Conservation (phyloP, 495 filamentous ascomycete genomes). For the Talaromyces adpressus region DNA sequence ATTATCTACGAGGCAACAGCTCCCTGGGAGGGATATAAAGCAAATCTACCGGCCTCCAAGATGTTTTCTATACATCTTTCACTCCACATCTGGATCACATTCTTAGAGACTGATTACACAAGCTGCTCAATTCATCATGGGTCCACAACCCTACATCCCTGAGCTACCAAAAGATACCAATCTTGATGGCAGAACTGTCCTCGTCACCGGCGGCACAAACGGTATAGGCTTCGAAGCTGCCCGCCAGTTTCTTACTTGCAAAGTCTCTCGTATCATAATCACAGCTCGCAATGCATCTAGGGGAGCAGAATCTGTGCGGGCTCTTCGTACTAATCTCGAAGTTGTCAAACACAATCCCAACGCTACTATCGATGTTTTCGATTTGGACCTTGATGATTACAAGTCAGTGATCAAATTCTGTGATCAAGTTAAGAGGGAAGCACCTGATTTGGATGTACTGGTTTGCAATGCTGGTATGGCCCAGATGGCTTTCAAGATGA, state of each 20-base stretch:
- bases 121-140: neutral
- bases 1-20: neutral
- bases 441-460: conserved; percentile 15
- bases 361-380: conserved; percentile 11
- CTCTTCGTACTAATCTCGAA: conserved; percentile 11
- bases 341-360: conserved; percentile 4
- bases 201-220: conserved; percentile 47
- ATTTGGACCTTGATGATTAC: conserved; percentile 18
- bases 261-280: conserved; percentile 18
- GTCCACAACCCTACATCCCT: neutral
- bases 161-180: neutral
- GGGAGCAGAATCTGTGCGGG: conserved; percentile 15
- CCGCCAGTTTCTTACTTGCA: conserved; percentile 21
- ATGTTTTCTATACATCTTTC: neutral
- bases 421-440: conserved; percentile 10
- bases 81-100: neutral
- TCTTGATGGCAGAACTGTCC: conserved; percentile 29
- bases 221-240: conserved; percentile 46
- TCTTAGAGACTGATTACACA: neutral
- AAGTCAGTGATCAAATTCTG: conserved; percentile 11
- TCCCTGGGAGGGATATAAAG: neutral
- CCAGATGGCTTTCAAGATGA: conserved; percentile 10
- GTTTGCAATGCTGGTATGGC: conserved; percentile 16
- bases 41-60: neutral
- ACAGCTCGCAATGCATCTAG: conserved; percentile 17